A percentile compares a stretch with the other conserved stretches of the same genome.
Conservation (phyloP, 1,284 basidiomycete species). For the Sparassis latifolia region DNA sequence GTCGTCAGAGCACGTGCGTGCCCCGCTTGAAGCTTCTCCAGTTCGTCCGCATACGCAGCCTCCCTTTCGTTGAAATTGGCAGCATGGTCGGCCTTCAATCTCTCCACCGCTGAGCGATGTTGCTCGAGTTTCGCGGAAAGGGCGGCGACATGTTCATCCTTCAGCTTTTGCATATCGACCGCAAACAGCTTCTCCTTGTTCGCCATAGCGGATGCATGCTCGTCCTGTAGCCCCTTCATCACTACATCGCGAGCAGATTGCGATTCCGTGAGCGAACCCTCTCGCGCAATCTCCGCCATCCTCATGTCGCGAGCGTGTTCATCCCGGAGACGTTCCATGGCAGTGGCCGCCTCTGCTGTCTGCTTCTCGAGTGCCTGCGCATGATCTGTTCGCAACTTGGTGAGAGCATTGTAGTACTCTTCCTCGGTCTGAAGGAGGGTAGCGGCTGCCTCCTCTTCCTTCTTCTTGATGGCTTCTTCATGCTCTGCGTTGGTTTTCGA, state of each 20-base stretch:
- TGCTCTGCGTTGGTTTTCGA: slow-evolving; percentile 48
- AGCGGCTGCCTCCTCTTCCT: slow-evolving; percentile 50
- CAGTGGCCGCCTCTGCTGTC: slow-evolving; percentile 49
- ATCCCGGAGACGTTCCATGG: slow-evolving; percentile 59
- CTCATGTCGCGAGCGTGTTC: slow-evolving; percentile 66
- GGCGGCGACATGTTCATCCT: slow-evolving; percentile 50
- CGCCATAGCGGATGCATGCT: slow-evolving; percentile 55
- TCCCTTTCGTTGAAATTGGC: slow-evolving; percentile 57
- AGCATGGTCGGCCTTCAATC: slow-evolving; percentile 46
- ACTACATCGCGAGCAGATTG: slow-evolving; percentile 56
- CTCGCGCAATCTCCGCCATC: slow-evolving; percentile 65
- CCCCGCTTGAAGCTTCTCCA: slow-evolving; percentile 52
- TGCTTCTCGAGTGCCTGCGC: slow-evolving; percentile 55
- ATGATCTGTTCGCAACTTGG: slow-evolving; percentile 65
- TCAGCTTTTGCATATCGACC: slow-evolving; percentile 56
- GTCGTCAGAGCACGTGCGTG: slow-evolving; percentile 45
- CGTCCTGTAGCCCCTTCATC: slow-evolving; percentile 59
- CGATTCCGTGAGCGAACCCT: slow-evolving; percentile 67
- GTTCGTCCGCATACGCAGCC: slow-evolving; percentile 48
- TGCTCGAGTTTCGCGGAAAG: slow-evolving; percentile 55
- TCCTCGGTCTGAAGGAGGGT: slow-evolving; percentile 64
- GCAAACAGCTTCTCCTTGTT: slow-evolving; percentile 58
- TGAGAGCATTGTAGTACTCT: slow-evolving; percentile 73
- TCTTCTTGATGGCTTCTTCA: slow-evolving; percentile 46
- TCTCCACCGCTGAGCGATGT: slow-evolving; percentile 37